These are phyloP conservation scores for Pichia kudriavzevii DNA, from an alignment of 1,139 yeast genomes.

Conservation along the genomic window DNA sequence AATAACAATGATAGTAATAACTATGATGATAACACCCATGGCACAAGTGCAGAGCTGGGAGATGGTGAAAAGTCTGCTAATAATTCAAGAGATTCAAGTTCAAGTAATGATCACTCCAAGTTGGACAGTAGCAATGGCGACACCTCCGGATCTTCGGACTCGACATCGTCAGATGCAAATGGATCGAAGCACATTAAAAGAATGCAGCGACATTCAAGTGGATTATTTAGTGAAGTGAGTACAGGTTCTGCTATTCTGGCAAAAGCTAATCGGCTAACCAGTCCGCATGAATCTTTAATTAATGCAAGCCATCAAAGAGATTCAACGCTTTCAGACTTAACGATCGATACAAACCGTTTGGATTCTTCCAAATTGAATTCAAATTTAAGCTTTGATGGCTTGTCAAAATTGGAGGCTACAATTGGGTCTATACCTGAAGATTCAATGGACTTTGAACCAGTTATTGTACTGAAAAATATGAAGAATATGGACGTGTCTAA, in stretches of 20 bases:
- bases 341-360: conserved; percentile 1
- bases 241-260: not conserved
- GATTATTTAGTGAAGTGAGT: conserved; percentile 12
- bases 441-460: too few species aligned
- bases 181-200: conserved; percentile 4
- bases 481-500: conserved; percentile 3
- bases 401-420: not conserved
- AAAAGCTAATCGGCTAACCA: too few species aligned
- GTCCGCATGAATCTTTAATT: not conserved
- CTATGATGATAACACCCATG: too few species aligned
- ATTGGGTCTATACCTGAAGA: conserved; percentile 1
- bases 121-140: not conserved
- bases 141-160: not conserved
- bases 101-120: too few species aligned
- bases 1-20: conserved; percentile 1
- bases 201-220: conserved; percentile 10
- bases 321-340: conserved; percentile 2
- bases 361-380: not conserved
- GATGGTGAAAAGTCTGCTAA: not conserved
- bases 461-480: too few species aligned
- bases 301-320: not conserved
- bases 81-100: not conserved
- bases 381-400: too few species aligned
- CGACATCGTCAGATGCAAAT: conserved; percentile 5
- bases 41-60: not conserved